Evolutionary conservation across 495 filamentous ascomycete genomes (phyloP), one percentile per base, ranked within the genome.

Genomic region (Rostrohypoxylon terebratum): DNA sequence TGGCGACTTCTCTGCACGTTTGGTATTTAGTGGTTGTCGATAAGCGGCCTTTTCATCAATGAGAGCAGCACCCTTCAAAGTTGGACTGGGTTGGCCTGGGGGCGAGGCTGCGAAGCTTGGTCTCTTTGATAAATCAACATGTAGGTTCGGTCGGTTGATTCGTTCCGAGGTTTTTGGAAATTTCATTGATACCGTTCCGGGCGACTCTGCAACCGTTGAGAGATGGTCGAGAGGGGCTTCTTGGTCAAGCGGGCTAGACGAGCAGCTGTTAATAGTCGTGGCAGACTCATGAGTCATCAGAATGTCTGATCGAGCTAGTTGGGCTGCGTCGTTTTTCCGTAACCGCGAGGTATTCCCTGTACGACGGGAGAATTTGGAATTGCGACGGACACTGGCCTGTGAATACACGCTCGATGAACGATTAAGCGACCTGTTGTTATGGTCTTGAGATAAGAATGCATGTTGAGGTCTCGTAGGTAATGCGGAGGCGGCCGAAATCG

Each of bases 171-270:
- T 81, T 63, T 80, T 81, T 54, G 84, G 83, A 44, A 86, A 85
- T 2, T 47, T 73, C 9, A 84, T 81, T 3, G 82, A 82, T 28
- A 80, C 81, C 16, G 74, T 77, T 1, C 82, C 80, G n/a, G 51
- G 51, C 0, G 78, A 82, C 71, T 86, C 83, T 3, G 73, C 74
- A 1, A 87, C 83, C 1, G 86, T 84, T 1, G 85, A 83, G 0
- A 86, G 75, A 10, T 79, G 77, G 3, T 68, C 71, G 13, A 61
- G 66, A 51, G 59, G 40, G 28, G 45, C 11, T 16, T 67, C 72
- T 6, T 77, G 67, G 2, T 77, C 76, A n/a, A 55, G 44, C 3
- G 76, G 72, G 11, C 60, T 74, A 1, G 72, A 71, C 18, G 63
- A 65, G 20, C 66, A 73, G 31, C 74, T 73, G 45, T 77, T 75